Percentiles rank a stretch among this genome's conserved stretches.
phyloP scores from a whole-genome alignment of 2,329 filamentous ascomycete genomes.

The Talaromyces rugulosus region DNA sequence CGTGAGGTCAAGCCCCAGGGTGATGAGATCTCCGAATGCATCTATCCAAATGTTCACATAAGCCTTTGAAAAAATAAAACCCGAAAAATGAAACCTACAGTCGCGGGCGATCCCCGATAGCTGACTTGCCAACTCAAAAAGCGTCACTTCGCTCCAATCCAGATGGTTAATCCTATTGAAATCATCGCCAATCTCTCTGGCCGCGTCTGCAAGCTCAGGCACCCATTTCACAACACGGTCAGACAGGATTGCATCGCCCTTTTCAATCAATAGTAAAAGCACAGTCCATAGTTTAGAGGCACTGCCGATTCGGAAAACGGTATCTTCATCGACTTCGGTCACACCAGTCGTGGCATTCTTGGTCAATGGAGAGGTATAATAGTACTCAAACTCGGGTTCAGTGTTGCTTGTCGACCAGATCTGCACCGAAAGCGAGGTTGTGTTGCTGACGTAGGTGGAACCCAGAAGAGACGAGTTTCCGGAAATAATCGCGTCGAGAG shows the following conservation, averaged over 20 bases:
- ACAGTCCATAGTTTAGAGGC: not conserved
- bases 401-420: not conserved
- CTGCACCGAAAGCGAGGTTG: not conserved
- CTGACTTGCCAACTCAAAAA: conserved; percentile 1
- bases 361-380: not conserved
- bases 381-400: not conserved
- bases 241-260: not conserved
- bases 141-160: not conserved
- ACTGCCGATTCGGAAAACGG: not conserved
- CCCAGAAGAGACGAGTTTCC: not conserved
- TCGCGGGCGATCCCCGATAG: not conserved
- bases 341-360: not conserved
- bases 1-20: not conserved
- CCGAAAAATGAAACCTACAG: not conserved
- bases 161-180: not conserved
- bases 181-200: not conserved
- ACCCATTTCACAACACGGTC: conserved; percentile 2
- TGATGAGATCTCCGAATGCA: not conserved
- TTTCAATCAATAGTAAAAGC: not conserved
- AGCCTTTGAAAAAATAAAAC: not conserved
- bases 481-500: not conserved
- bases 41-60: not conserved
- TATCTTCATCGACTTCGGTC: not conserved
- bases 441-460: not conserved
- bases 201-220: not conserved